A percentile compares a stretch with the other conserved stretches of the same genome.
Conservation (phyloP, 768 basidiomycete genomes). For the Crassisporium funariophilum region DNA sequence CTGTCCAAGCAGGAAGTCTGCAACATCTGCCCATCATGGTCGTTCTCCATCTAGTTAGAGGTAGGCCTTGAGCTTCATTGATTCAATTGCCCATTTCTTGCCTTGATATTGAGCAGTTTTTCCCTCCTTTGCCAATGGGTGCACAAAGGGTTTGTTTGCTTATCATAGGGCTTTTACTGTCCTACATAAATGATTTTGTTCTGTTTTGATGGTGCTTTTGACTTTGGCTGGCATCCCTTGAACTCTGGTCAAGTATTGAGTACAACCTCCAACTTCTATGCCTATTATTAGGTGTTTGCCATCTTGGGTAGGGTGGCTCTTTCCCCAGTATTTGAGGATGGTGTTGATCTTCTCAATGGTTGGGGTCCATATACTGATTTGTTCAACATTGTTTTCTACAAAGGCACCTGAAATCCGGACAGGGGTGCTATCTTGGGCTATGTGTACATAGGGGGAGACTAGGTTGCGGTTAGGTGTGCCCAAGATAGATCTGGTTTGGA, state of each 20-base stretch:
- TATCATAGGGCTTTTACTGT: slow-evolving; percentile 10
- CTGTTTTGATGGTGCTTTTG: slow-evolving; percentile 17
- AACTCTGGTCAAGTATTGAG: slow-evolving; percentile 35
- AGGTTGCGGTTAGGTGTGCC: background rate
- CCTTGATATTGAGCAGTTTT: slow-evolving; percentile 24
- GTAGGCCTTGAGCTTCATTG: slow-evolving; percentile 26
- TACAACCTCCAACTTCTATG: slow-evolving; percentile 30
- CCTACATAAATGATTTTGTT: slow-evolving; percentile 31
- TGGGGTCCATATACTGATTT: slow-evolving; percentile 25
- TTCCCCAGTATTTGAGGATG: slow-evolving; percentile 23
- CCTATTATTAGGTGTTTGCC: slow-evolving; percentile 19
- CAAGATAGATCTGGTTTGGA: slow-evolving; percentile 11
- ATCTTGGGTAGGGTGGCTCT: slow-evolving; percentile 29
- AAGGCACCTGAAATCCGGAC: slow-evolving; percentile 33
- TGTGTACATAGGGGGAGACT: slow-evolving; percentile 23
- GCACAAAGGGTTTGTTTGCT: slow-evolving; percentile 17
- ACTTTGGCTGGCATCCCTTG: slow-evolving; percentile 38
- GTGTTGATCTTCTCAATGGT: slow-evolving; percentile 27
- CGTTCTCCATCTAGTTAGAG: slow-evolving; percentile 11
- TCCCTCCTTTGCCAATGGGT: slow-evolving; percentile 23
- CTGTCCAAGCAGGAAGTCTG: slow-evolving; percentile 23
- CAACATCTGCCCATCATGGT: slow-evolving; percentile 30
- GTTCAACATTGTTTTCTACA: slow-evolving; percentile 29
- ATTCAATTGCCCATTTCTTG: slow-evolving; percentile 29
- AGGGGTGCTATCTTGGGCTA: slow-evolving; percentile 28